These are phyloP conservation scores for Fistulinella staudtii DNA, from an alignment of 1,284 basidiomycete species.

Conservation along the genomic window DNA sequence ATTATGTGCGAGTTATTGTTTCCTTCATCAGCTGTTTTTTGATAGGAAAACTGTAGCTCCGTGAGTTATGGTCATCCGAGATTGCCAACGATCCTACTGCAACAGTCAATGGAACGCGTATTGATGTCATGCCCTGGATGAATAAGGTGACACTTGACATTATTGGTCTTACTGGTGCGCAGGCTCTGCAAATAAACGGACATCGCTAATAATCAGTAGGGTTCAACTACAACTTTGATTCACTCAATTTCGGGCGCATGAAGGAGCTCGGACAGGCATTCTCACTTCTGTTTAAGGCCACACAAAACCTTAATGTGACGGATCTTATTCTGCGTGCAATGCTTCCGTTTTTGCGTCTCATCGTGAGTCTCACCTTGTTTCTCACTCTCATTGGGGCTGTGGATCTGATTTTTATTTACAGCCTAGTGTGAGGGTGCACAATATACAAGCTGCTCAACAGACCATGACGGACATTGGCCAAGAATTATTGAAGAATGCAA, in stretches of 20 bases:
- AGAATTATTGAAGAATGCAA: conserved; percentile 44
- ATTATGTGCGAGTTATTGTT: conserved; percentile 27
- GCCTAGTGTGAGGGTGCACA: background rate
- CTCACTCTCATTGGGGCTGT: too few relatives aligned
- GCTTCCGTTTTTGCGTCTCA: background rate
- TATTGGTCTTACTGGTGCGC: conserved; percentile 57
- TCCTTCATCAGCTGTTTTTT: background rate
- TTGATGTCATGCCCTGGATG: conserved; percentile 55
- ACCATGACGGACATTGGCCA: conserved; percentile 37
- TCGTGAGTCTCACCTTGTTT: background rate
- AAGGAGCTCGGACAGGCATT: conserved; percentile 34
- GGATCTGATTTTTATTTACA: background rate
- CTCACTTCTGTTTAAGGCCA: background rate
- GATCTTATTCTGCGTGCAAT: background rate
- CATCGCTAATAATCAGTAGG: conserved; percentile 34
- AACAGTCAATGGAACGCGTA: conserved; percentile 7
- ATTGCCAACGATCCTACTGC: conserved; percentile 23
- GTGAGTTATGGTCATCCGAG: conserved; percentile 43
- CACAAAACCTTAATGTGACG: background rate
- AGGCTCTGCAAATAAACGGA: too few relatives aligned
- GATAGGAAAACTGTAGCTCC: conserved; percentile 34
- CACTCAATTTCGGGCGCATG: background rate
- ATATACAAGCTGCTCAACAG: conserved; percentile 21
- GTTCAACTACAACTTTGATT: conserved; percentile 55
- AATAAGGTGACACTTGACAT: conserved; percentile 61